Percentiles rank a stretch among this genome's conserved stretches.
Evolutionary conservation across 345 rosid species (phyloP).

Genomic region (Cardamine occulta): DNA sequence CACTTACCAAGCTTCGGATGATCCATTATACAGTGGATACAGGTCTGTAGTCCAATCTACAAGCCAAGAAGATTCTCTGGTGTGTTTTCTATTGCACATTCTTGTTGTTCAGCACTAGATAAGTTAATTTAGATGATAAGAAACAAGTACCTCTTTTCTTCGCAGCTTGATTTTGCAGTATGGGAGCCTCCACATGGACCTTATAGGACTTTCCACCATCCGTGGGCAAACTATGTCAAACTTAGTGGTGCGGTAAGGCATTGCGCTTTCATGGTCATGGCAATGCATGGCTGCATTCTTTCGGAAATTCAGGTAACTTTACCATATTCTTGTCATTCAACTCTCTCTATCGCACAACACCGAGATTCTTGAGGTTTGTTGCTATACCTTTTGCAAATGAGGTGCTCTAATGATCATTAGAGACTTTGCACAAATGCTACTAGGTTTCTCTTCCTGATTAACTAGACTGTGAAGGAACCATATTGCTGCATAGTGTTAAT

Average conservation of each 20-base stretch:
- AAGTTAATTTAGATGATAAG: background rate
- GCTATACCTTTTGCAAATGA: background rate
- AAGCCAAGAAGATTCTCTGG: conserved; percentile 88
- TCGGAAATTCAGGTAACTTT: conserved; percentile 81
- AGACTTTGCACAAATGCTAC: background rate
- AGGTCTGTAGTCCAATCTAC: conserved; percentile 83
- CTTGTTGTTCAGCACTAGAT: conserved; percentile 1
- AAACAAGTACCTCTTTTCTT: background rate
- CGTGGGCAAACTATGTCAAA: conserved; percentile 78
- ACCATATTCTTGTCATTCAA: background rate
- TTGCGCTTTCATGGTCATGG: conserved; percentile 95
- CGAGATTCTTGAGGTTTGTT: conserved; percentile 12
- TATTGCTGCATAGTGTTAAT: background rate
- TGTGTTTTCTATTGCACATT: conserved; percentile 24
- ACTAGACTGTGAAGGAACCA: conserved; percentile 2
- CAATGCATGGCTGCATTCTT: conserved; percentile 92
- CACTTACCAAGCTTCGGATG: conserved; percentile 88
- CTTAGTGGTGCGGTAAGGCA: conserved; percentile 87
- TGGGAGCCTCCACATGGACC: conserved; percentile 99
- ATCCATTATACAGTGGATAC: conserved; percentile 77
- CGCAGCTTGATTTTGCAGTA: conserved; percentile 72
- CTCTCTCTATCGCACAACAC: background rate
- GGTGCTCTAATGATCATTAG: background rate
- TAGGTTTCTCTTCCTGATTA: background rate
- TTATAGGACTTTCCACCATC: conserved; percentile 67